Evolutionary conservation across 257 asterid species (phyloP), one percentile per base, ranked within the genome.

Genomic region (Lycium ferocissimum): DNA sequence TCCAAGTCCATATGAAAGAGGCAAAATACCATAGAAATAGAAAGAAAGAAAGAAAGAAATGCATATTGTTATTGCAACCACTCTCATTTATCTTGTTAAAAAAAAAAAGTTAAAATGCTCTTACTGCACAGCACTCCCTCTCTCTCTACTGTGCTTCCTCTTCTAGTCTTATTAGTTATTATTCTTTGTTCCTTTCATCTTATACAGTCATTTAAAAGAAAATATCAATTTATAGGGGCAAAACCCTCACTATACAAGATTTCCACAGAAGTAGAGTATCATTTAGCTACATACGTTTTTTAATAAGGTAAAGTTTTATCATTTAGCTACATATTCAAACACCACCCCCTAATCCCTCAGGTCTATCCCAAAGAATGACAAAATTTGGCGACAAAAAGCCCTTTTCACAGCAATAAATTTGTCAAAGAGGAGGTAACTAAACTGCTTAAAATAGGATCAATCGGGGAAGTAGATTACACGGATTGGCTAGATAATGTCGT

Each of bases 251-350:
- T 15, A 37, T 67, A 35, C 75, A 35, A 35, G 49, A 9, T 66
- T 66, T 66, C 13, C 75, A 69, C 53, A 69, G 38, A 69, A 69
- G 59, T 22, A 76, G 62, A 76, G 61, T 49, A 76, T 76, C 43
- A 76, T 76, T 26, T 76, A 76, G 62, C 45, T 49, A 22, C 49
- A 22, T 13, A 51, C 33, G 0, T 26, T 26, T 26, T 26, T 26
- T 26, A 26, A 26, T 26, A 26, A 26, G 33, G 33, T 26, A 26
- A 26, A 26, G 33, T 26, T 26, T 26, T 49, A 76, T 76, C 43
- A 76, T 76, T 26, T 76, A 76, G 62, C 45, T 49, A 22, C 49
- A 22, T 13, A 51, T 7, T 51, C 9, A 45, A 51, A 76, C 37
- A 7, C 81, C 82, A 33, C 22, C 9, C 63, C 14, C 63, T 47